These are phyloP conservation scores for Picochlorum sp. DNA, from an alignment of 139 green algal genomes.

Conservation along the genomic window DNA sequence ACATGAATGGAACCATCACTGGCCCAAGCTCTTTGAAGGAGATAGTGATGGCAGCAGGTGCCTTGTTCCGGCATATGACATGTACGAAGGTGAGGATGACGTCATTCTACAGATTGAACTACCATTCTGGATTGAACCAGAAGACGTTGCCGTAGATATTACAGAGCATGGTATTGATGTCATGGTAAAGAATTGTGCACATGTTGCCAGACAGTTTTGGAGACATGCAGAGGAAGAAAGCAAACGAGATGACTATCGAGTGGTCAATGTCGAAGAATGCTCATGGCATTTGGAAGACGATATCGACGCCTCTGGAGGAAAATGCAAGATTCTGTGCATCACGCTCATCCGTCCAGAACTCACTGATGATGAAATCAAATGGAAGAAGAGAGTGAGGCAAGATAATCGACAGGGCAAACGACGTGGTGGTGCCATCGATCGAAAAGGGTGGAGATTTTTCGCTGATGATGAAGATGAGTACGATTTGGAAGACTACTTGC, in stretches of 20 bases:
- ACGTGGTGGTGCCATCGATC: slow-evolving; percentile 5
- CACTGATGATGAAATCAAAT: slow-evolving; percentile 46
- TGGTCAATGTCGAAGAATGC: slow-evolving; percentile 32
- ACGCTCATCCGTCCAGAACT: slow-evolving; percentile 35
- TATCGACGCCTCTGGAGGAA: slow-evolving; percentile 18
- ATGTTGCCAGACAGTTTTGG: slow-evolving; percentile 50
- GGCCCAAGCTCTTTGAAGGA: slow-evolving; percentile 48
- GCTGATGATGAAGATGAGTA: slow-evolving; percentile 64
- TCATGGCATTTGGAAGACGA: slow-evolving; percentile 50
- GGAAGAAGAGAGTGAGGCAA: slow-evolving; percentile 51
- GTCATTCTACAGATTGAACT: slow-evolving; percentile 52
- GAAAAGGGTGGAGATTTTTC: slow-evolving; percentile 56
- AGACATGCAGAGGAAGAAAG: slow-evolving; percentile 31
- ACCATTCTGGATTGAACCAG: slow-evolving; percentile 59
- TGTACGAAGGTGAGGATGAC: slow-evolving; percentile 43
- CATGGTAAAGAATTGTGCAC: slow-evolving; percentile 34
- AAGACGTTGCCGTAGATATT: slow-evolving; percentile 49
- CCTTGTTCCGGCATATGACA: slow-evolving; percentile 37
- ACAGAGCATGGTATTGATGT: slow-evolving; percentile 16
- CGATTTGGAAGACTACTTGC: slow-evolving; percentile 45
- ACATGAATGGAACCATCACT: slow-evolving; percentile 28
- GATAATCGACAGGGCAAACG: slow-evolving; percentile 36
- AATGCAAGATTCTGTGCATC: slow-evolving; percentile 27
- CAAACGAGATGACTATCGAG: slow-evolving; percentile 8
- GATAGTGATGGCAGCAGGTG: slow-evolving; percentile 45